phyloP scores from a whole-genome alignment of 1,139 yeast species.

The Keqinozyma sinolaborantium region DNA sequence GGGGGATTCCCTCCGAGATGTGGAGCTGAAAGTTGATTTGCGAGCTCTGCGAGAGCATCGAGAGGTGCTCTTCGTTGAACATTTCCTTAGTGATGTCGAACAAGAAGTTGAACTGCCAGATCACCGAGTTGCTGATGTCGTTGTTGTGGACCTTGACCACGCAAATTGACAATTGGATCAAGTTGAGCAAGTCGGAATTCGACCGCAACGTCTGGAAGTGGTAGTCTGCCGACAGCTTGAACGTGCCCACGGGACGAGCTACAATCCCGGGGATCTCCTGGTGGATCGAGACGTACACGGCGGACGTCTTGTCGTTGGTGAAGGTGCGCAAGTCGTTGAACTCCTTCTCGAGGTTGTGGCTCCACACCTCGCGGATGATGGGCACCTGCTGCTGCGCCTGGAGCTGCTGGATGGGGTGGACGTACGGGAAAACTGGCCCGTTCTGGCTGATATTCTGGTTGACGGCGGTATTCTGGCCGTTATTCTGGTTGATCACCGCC shows the following conservation, averaged over 20 bases:
- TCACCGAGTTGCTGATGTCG: slow-evolving; percentile 59
- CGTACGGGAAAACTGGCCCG: slow-evolving; percentile 6
- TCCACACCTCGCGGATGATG: slow-evolving; percentile 75
- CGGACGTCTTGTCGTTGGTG: slow-evolving; percentile 58
- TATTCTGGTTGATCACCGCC: slow-evolving; percentile 31
- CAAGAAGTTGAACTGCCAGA: slow-evolving; percentile 94
- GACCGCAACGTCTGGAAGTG: slow-evolving; percentile 94
- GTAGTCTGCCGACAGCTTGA: slow-evolving; percentile 85
- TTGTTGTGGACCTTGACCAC: slow-evolving; percentile 67
- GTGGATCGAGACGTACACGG: slow-evolving; percentile 63
- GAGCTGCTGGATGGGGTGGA: slow-evolving; percentile 5
- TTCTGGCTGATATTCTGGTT: slow-evolving; percentile 6
- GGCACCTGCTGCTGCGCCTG: slow-evolving; percentile 27
- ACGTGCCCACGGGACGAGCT: slow-evolving; percentile 95
- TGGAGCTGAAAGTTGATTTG: slow-evolving; percentile 82
- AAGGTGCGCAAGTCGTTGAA: slow-evolving; percentile 71
- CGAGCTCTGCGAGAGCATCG: slow-evolving; percentile 64
- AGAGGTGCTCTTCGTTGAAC: slow-evolving; percentile 78
- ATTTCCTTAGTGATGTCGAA: slow-evolving; percentile 76
- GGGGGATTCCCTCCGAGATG: slow-evolving; percentile 75
- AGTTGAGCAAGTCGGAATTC: slow-evolving; percentile 80
- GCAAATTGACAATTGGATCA: slow-evolving; percentile 87
- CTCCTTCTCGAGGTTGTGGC: slow-evolving; percentile 76
- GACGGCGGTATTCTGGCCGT: slow-evolving; percentile 1
- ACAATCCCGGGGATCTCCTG: slow-evolving; percentile 96